Base-by-base conservation (phyloP, 768 basidiomycete species). In the Hericium rajendrae region DNA sequence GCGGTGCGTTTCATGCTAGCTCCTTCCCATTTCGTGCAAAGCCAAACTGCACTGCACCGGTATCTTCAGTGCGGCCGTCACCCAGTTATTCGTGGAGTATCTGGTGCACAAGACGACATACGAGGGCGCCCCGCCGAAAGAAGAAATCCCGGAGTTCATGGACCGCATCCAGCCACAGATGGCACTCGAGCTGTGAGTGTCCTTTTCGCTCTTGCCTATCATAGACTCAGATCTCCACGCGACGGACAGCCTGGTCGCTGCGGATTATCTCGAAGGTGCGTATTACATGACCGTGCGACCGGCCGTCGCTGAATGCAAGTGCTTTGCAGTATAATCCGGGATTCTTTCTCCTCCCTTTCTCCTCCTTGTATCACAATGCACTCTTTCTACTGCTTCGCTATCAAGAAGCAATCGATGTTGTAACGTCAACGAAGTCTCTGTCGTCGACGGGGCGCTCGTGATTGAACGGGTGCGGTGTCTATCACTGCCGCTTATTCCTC, bases 81-180 rank as follows among this genome's bases (percentile, higher is more conserved):
- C 91, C 1, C 90, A 94, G 71, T 94, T 91, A 67, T 76, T 95
- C 54, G 78, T 91, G 43, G 94, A 97, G 70, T 97, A 92, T 67
- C 88, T 95, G 73, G 74, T 81, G 37, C 94, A 88, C 76, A 94
- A 88, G 71, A 74, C 83, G 1, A 78, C 91, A 59, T 92, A 91
- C 67, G 83, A 86, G 59, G 78, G 78, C n/a, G 75, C 73, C 1
- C 81, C 79, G 0, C 73, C 81, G 6, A 90, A 85, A 61, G 91
- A 93, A 64, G 89, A 92, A 51, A 74, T 88, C 20, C 91, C 92
- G 20, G 93, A 97, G 63, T 86, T 93, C 61, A 70, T 79, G 60
- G 91, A 94, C 61, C 80, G 94, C 18, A 79, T 97, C 53, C 84
- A 85, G 1, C 90, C 90, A 1, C 93, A 95, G 69, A 80, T 97